A percentile compares a stretch with the other conserved stretches of the same genome.
These are phyloP conservation scores for Amphicarpaea edgeworthii DNA, from an alignment of 306 rosid genomes.

Conservation along the genomic window DNA sequence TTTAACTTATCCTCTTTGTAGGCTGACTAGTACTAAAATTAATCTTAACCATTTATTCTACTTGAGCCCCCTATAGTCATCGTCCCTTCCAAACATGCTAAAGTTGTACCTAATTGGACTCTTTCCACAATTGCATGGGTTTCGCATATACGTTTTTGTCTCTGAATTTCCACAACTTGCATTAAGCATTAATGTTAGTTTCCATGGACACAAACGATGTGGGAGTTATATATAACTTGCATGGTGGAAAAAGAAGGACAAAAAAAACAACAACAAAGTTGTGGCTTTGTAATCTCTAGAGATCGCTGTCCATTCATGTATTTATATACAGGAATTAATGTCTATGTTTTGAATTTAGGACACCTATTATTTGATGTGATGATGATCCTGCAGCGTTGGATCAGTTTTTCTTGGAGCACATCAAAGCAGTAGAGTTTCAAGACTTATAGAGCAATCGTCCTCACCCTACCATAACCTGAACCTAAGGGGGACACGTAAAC, in stretches of 20 bases:
- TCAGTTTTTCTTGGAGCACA: slow-evolving; percentile 20
- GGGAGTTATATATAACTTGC: slow-evolving; percentile 3
- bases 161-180: slow-evolving; percentile 28
- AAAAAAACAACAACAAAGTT: slow-evolving; percentile 6
- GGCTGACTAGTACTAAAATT: slow-evolving; percentile 31
- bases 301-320: slow-evolving; percentile 26
- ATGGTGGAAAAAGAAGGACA: neutral
- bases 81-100: slow-evolving; percentile 8
- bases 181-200: slow-evolving; percentile 26
- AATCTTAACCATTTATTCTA: slow-evolving; percentile 32
- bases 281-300: slow-evolving; percentile 30
- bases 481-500: slow-evolving; percentile 59
- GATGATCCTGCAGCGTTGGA: slow-evolving; percentile 36
- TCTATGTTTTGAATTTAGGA: neutral
- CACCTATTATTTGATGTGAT: neutral
- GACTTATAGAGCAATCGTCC: slow-evolving; percentile 14
- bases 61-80: neutral
- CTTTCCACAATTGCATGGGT: slow-evolving; percentile 9
- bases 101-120: neutral
- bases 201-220: slow-evolving; percentile 16
- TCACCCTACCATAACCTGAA: slow-evolving; percentile 27
- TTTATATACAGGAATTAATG: neutral
- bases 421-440: neutral
- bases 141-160: slow-evolving; percentile 18
- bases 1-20: neutral